Conservation (phyloP, 768 basidiomycete genomes). For the Chlorophyllum brunneum region DNA sequence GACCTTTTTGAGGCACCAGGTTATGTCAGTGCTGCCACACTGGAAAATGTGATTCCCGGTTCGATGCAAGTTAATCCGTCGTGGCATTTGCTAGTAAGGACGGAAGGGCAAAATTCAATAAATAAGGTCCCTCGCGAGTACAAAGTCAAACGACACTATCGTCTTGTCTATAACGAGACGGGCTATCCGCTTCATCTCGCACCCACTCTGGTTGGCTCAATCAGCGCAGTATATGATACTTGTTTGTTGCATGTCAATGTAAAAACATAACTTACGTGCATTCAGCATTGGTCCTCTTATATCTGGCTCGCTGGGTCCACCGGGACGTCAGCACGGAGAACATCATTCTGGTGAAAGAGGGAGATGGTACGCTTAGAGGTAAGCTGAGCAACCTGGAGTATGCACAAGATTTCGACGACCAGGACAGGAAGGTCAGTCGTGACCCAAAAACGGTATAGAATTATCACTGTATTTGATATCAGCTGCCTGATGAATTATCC, state of each 20-base stretch:
- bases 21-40: too few relatives aligned
- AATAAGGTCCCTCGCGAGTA: too few relatives aligned
- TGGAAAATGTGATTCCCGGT: too few relatives aligned
- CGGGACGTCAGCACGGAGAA: slow-evolving; percentile 5
- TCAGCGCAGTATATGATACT: background rate
- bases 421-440: background rate
- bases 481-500: too few relatives aligned
- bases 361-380: background rate
- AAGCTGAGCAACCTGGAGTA: slow-evolving; percentile 7
- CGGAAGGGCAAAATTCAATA: too few relatives aligned
- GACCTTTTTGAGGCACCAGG: too few relatives aligned
- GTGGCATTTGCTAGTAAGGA: too few relatives aligned
- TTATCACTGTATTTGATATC: too few relatives aligned
- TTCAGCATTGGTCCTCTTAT: background rate
- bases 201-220: slow-evolving; percentile 15
- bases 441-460: background rate
- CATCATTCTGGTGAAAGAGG: background rate
- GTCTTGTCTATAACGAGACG: background rate
- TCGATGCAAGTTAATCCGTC: too few relatives aligned
- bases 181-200: slow-evolving; percentile 23
- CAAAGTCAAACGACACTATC: background rate
- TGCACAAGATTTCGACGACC: background rate
- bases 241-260: too few relatives aligned
- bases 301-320: too few relatives aligned
- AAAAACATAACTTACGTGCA: too few relatives aligned